Evolutionary conservation across 495 filamentous ascomycete genomes (phyloP).

Genomic region (Xylaria nigripes): DNA sequence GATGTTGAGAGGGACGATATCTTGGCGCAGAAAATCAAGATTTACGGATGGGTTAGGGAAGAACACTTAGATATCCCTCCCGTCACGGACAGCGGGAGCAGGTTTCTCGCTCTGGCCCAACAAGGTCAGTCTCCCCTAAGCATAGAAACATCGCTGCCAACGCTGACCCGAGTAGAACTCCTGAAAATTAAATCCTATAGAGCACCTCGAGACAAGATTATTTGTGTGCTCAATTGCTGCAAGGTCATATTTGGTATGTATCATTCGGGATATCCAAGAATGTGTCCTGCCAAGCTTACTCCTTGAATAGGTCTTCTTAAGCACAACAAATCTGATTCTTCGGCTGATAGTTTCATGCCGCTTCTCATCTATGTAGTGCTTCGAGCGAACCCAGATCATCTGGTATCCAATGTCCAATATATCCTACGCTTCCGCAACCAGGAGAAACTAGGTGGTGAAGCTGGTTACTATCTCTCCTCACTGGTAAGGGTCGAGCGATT

Average conservation of each 20-base stretch:
- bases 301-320: constrained; percentile 62
- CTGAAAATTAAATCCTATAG: constrained; percentile 93
- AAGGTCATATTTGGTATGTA: constrained; percentile 93
- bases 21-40: constrained; percentile 87
- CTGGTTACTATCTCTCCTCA: constrained; percentile 97
- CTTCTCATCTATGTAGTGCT: constrained; percentile 93
- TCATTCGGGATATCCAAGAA: background rate
- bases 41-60: constrained; percentile 92
- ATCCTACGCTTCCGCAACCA: constrained; percentile 95
- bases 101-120: constrained; percentile 81
- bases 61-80: constrained; percentile 90
- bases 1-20: constrained; percentile 96
- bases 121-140: constrained; percentile 51
- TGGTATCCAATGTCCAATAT: constrained; percentile 97
- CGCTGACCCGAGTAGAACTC: constrained; percentile 54
- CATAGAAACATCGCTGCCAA: background rate
- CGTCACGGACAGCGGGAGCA: constrained; percentile 72
- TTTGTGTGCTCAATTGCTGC: constrained; percentile 96
- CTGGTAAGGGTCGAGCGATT: constrained; percentile 46
- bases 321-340: constrained; percentile 86
- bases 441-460: constrained; percentile 92
- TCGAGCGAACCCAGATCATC: constrained; percentile 85
- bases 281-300: constrained; percentile 12
- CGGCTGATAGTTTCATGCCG: constrained; percentile 92
- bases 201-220: constrained; percentile 94